Base-by-base conservation (phyloP, 176 grass and related monocot species). In the Oropetium thomaeum region DNA sequence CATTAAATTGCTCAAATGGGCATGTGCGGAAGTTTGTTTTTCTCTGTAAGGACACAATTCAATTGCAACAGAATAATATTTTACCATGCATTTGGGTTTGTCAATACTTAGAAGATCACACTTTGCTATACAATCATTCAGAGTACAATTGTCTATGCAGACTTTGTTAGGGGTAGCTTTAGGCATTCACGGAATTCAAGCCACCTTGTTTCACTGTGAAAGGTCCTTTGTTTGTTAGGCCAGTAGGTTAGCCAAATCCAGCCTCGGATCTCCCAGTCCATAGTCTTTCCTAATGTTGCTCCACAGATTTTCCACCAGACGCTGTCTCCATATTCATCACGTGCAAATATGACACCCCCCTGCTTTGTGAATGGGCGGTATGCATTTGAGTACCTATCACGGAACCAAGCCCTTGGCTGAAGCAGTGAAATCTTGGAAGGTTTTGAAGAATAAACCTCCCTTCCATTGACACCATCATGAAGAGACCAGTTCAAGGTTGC, bases 181-280 rank as follows among this genome's bases (percentile, higher is more conserved):
- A 99, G 72, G 63, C 81, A 73, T 77, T 99, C 86, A 55, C 67
- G 88, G 64, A 99, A 94, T 65, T 94, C 86, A 58, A 99, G 41
- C 84, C 76, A 51, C 71, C 87, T 85, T 29, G 91, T 95, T 71
- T 98, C 89, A 17, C 63, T 90, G 63, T 98, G 86, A 33, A 81
- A 88, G 30, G 81, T 98, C 54, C 76, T 88, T 73, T 99, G 96
- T 58, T 92, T 95, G 82, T 99, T 95, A 19, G 96, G 96, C 89
- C 87, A 99, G 71, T 99, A 99, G 12, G 91, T 99, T 8, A 95
- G 51, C 91, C 96, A 88, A 81, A 99, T 90, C 74, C 74, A 88
- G 0, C 96, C 96, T 76, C 41, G 64, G 27, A 99, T 75, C 48
- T 99, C 89, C 96, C 96, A 95, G 43, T 84, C 80, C 86, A 91